Conservation (phyloP, 495 filamentous ascomycete genomes). For the Aspergillus carlsbadensis region DNA sequence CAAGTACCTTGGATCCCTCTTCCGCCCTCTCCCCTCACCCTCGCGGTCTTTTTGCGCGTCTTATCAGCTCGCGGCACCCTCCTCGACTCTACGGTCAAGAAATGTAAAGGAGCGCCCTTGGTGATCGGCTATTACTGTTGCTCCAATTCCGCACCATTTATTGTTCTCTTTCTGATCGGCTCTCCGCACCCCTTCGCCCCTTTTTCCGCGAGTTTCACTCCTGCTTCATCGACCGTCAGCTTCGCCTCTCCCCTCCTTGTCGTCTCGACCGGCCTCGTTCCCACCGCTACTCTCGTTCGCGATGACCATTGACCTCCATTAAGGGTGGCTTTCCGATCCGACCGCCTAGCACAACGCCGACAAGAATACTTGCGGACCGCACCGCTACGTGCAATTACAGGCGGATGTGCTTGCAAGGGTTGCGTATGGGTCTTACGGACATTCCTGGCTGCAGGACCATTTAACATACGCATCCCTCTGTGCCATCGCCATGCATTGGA, state of each 20-base stretch:
- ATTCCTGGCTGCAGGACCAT: constrained; percentile 17
- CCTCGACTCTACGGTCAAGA: constrained; percentile 2
- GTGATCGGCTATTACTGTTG: constrained; percentile 5
- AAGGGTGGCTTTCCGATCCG: constrained; percentile 14
- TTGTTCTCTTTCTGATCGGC: constrained; percentile 16
- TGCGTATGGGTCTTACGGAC: constrained; percentile 18
- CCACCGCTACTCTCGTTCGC: constrained; percentile 11
- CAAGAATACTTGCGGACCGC: not conserved
- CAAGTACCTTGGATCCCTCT: not conserved
- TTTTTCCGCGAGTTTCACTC: constrained; percentile 19
- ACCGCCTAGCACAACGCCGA: not conserved
- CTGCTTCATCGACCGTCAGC: constrained; percentile 13
- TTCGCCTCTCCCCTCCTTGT: constrained; percentile 13
- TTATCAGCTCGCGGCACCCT: constrained; percentile 1
- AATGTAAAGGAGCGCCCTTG: constrained; percentile 5
- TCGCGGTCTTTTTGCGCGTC: not conserved
- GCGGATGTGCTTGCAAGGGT: constrained; percentile 9
- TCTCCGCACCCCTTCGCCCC: constrained; percentile 22
- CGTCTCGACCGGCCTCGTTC: constrained; percentile 9
- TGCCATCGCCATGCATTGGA: constrained; percentile 47
- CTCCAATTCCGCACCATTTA: not conserved
- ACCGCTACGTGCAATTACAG: not conserved
- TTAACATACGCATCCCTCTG: constrained; percentile 10
- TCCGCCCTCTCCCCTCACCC: constrained; percentile 1
- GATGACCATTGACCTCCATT: constrained; percentile 20